These are phyloP conservation scores for Kockovaella imperatae DNA, from an alignment of 768 basidiomycete species.

Conservation along the genomic window DNA sequence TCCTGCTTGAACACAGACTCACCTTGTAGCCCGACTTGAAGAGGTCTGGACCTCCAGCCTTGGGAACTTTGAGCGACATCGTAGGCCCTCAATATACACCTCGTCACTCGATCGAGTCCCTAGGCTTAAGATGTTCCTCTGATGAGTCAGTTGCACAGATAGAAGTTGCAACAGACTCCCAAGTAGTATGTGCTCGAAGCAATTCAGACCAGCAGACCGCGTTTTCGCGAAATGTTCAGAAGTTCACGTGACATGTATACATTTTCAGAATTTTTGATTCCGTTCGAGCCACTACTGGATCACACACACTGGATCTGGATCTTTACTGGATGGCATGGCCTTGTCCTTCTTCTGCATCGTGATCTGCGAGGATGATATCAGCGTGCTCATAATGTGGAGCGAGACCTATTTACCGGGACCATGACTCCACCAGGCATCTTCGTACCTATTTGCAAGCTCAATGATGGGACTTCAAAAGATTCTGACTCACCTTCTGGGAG, in stretches of 20 bases:
- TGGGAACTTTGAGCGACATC: conserved; percentile 94
- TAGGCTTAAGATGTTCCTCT: no score
- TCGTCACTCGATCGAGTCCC: no score
- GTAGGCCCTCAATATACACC: neutral
- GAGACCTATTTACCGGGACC: conserved; percentile 29
- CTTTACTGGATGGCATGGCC: conserved; percentile 1
- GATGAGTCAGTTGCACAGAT: neutral
- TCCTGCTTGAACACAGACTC: conserved; percentile 9
- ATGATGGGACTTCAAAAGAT: neutral
- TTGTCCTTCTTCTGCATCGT: conserved; percentile 18
- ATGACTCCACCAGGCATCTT: conserved; percentile 39
- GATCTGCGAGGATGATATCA: conserved; percentile 9
- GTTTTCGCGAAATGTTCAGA: neutral
- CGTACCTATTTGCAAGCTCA: conserved; percentile 10
- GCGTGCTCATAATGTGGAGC: neutral
- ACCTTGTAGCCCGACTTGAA: conserved; percentile 99
- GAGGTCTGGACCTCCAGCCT: conserved; percentile 69
- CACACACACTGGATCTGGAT: conserved; percentile 16
- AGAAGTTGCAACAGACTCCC: neutral
- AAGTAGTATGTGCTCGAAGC: neutral
- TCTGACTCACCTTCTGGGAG: conserved; percentile 22
- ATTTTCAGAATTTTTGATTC: neutral
- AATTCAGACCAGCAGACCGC: neutral
- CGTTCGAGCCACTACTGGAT: conserved; percentile 9
- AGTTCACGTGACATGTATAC: neutral